Conservation (phyloP, 495 filamentous ascomycete species). For the Schizothecium vesticola region DNA sequence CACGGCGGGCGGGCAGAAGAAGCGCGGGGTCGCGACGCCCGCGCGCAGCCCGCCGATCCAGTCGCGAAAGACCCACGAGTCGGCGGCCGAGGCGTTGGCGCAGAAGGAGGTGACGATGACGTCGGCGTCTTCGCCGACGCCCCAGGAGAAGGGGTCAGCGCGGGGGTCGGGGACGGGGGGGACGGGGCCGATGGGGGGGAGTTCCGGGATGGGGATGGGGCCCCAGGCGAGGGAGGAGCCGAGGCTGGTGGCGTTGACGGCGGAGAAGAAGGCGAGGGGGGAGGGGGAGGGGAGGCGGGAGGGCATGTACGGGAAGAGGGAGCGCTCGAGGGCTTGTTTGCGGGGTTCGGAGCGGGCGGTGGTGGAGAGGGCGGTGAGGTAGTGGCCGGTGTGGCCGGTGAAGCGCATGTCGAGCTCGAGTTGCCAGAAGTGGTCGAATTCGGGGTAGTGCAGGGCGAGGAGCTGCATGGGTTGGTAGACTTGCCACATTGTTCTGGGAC, state of each 20-base stretch:
- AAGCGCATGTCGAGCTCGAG: constrained; percentile 58
- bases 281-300: constrained; percentile 24
- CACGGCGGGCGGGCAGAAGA: constrained; percentile 34
- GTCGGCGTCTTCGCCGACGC: constrained; percentile 56
- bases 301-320: constrained; percentile 37
- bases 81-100: constrained; percentile 39
- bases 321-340: constrained; percentile 34
- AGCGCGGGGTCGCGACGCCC: constrained; percentile 24
- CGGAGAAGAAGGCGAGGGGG: constrained; percentile 19
- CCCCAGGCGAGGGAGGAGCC: constrained; percentile 53
- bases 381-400: constrained; percentile 52
- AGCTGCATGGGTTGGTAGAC: constrained; percentile 47
- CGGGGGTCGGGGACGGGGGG: constrained; percentile 38
- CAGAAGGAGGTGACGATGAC: constrained; percentile 49
- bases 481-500: constrained; percentile 32
- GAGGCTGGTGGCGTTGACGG: constrained; percentile 23
- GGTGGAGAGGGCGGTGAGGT: constrained; percentile 40
- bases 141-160: constrained; percentile 51
- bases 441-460: constrained; percentile 51
- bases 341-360: constrained; percentile 53
- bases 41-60: constrained; percentile 36
- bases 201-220: constrained; percentile 43
- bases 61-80: constrained; percentile 46
- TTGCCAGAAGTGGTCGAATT: constrained; percentile 59
- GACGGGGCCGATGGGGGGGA: constrained; percentile 42